phyloP scores from a whole-genome alignment of 495 filamentous ascomycete genomes.

The Penicillium antarcticum region DNA sequence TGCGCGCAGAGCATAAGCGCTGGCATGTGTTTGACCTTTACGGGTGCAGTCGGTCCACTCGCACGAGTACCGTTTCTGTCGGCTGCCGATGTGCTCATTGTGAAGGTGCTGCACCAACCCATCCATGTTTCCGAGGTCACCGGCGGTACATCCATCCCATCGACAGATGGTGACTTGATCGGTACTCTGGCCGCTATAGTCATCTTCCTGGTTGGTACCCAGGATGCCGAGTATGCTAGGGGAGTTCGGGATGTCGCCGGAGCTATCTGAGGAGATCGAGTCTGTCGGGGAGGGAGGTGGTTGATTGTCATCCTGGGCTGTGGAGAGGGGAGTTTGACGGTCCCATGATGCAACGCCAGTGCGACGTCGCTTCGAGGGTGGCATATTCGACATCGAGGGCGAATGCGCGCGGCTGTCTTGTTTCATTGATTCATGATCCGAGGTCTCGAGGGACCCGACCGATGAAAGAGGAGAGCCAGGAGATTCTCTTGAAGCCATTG shows the following conservation, averaged over 20 bases:
- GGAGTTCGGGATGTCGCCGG: conserved; percentile 65
- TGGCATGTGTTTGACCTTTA: conserved; percentile 88
- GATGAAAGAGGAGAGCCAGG: conserved; percentile 52
- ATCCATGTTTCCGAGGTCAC: conserved; percentile 91
- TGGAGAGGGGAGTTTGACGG: conserved; percentile 47
- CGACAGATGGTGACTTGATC: conserved; percentile 88
- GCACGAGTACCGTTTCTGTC: conserved; percentile 84
- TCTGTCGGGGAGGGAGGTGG: conserved; percentile 40
- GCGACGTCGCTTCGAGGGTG: conserved; percentile 51
- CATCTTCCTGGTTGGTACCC: conserved; percentile 61
- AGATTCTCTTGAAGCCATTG: conserved; percentile 45
- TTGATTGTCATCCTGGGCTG: conserved; percentile 38
- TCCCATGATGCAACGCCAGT: conserved; percentile 49
- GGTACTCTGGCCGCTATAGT: conserved; percentile 68
- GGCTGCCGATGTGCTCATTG: conserved; percentile 82
- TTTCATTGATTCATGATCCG: conserved; percentile 47
- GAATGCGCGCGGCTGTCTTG: conserved; percentile 38
- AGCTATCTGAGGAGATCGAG: conserved; percentile 83
- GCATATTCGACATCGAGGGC: conserved; percentile 41
- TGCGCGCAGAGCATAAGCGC: conserved; percentile 90
- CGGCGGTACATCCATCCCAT: conserved; percentile 81
- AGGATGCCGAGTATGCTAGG: conserved; percentile 40
- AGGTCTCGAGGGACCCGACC: conserved; percentile 46
- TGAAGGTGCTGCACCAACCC: conserved; percentile 89
- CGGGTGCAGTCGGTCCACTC: conserved; percentile 88